Conservation (phyloP, 2,329 filamentous ascomycete genomes). For the Fusarium tuaranense region DNA sequence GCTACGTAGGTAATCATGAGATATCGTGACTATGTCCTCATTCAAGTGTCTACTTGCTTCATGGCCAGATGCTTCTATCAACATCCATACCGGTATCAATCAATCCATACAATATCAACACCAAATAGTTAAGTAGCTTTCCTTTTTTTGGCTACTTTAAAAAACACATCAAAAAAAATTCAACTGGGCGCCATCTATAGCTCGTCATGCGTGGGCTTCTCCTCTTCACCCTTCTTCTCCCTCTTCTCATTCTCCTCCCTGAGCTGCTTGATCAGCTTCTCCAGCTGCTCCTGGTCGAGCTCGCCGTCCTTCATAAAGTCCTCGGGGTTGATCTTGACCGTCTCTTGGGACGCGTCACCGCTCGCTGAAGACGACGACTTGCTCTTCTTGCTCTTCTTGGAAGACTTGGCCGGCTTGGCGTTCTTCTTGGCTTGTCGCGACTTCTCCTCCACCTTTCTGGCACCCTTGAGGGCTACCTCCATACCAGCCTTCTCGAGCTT, state of each 20-base stretch:
- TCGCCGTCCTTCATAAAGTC: conserved; percentile 57
- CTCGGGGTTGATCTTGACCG: conserved; percentile 58
- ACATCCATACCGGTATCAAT: conserved; percentile 38
- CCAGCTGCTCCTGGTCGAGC: conserved; percentile 43
- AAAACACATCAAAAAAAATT: conserved; percentile 13
- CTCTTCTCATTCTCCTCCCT: conserved; percentile 38
- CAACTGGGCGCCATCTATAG: conserved; percentile 44
- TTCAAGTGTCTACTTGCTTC: conserved; percentile 26
- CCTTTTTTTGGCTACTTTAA: conserved; percentile 21
- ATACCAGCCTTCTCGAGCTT: conserved; percentile 78
- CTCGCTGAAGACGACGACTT: conserved; percentile 47
- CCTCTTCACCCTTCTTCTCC: conserved; percentile 26
- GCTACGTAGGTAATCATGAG: not conserved
- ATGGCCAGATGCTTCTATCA: conserved; percentile 37
- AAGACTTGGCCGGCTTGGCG: conserved; percentile 37
- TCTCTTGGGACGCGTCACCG: conserved; percentile 51
- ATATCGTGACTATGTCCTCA: conserved; percentile 22
- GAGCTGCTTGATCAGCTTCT: conserved; percentile 44
- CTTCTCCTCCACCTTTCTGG: conserved; percentile 65
- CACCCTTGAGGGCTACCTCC: conserved; percentile 77
- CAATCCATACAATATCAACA: conserved; percentile 27
- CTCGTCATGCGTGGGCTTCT: conserved; percentile 50
- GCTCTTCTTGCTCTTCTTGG: conserved; percentile 55
- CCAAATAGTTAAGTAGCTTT: conserved; percentile 1
- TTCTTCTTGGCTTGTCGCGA: conserved; percentile 62